phyloP scores from a whole-genome alignment of 495 filamentous ascomycete genomes.

The Recurvomyces mirabilis region DNA sequence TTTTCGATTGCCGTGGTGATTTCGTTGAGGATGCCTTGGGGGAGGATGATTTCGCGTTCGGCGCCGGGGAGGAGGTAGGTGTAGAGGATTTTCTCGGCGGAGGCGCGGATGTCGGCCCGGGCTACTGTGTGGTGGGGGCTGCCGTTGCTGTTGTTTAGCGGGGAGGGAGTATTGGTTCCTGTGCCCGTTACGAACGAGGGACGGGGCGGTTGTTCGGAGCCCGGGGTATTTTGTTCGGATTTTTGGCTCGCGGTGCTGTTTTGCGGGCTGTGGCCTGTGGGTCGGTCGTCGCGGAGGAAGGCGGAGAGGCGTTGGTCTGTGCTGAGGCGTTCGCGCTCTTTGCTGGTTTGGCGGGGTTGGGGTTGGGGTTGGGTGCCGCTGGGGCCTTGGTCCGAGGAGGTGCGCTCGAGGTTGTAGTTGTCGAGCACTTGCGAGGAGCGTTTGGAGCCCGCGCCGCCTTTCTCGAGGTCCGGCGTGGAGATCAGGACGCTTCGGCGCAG shows the following conservation, averaged over 20 bases:
- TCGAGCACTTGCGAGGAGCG: slow-evolving; percentile 73
- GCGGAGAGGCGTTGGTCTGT: slow-evolving; percentile 75
- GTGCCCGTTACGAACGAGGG: slow-evolving; percentile 57
- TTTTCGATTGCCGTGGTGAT: slow-evolving; percentile 80
- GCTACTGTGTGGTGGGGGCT: slow-evolving; percentile 56
- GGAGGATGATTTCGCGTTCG: slow-evolving; percentile 89
- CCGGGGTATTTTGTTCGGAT: slow-evolving; percentile 22
- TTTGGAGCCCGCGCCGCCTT: slow-evolving; percentile 52
- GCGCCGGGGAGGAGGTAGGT: slow-evolving; percentile 86
- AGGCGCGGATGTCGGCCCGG: slow-evolving; percentile 76
- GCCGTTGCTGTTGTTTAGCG: slow-evolving; percentile 19
- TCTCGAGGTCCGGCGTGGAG: slow-evolving; percentile 83
- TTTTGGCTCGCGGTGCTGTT: slow-evolving; percentile 40
- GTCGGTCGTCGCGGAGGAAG: slow-evolving; percentile 64
- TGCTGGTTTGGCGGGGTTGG: background rate
- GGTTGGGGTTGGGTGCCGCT: slow-evolving; percentile 18
- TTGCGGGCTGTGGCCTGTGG: slow-evolving; percentile 49
- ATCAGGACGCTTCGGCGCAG: slow-evolving; percentile 86
- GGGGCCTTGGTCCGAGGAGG: slow-evolving; percentile 18
- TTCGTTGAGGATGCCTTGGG: slow-evolving; percentile 68
- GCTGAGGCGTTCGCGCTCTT: slow-evolving; percentile 13
- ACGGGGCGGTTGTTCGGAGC: slow-evolving; percentile 46
- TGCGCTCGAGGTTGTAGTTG: slow-evolving; percentile 26
- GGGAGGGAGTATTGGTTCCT: slow-evolving; percentile 23
- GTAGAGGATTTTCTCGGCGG: slow-evolving; percentile 94